phyloP scores from a whole-genome alignment of 306 rosid genomes.

The Trifolium dubium region DNA sequence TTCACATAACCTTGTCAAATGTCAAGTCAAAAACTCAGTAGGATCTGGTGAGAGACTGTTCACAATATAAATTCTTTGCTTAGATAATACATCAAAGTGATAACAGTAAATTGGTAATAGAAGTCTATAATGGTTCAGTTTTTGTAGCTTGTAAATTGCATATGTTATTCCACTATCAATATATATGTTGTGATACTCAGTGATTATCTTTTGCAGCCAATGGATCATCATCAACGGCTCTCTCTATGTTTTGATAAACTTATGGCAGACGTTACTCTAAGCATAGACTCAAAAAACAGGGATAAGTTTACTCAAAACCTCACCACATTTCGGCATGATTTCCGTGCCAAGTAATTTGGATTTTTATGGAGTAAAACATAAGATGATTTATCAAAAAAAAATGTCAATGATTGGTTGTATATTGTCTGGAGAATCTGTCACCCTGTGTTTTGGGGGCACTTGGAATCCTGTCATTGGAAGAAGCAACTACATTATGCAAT shows the following conservation, averaged over 20 bases:
- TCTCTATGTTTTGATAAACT: conserved; percentile 58
- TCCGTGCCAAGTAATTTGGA: conserved; percentile 55
- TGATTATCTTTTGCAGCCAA: conserved; percentile 48
- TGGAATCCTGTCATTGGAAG: conserved; percentile 38
- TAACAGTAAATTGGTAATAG: background rate
- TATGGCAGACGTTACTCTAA: conserved; percentile 54
- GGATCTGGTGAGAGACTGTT: too few species aligned
- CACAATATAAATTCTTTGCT: too few species aligned
- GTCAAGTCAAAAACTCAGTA: too few species aligned
- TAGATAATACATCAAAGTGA: conserved; percentile 15
- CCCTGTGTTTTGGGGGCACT: conserved; percentile 35
- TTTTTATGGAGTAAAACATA: conserved; percentile 16
- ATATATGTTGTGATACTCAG: conserved; percentile 5
- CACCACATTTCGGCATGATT: conserved; percentile 52
- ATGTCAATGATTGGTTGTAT: conserved; percentile 37
- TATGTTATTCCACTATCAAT: conserved; percentile 7
- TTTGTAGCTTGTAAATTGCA: background rate
- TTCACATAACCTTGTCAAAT: conserved; percentile 21
- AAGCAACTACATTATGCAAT: conserved; percentile 34
- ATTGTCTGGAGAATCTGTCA: conserved; percentile 43
- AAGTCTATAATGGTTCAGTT: conserved; percentile 14
- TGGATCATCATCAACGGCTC: conserved; percentile 59
- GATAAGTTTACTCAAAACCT: conserved; percentile 63
- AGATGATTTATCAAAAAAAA: background rate
- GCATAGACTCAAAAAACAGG: conserved; percentile 59